phyloP scores from a whole-genome alignment of 1,284 basidiomycete genomes.

The Stereum hirsutum region DNA sequence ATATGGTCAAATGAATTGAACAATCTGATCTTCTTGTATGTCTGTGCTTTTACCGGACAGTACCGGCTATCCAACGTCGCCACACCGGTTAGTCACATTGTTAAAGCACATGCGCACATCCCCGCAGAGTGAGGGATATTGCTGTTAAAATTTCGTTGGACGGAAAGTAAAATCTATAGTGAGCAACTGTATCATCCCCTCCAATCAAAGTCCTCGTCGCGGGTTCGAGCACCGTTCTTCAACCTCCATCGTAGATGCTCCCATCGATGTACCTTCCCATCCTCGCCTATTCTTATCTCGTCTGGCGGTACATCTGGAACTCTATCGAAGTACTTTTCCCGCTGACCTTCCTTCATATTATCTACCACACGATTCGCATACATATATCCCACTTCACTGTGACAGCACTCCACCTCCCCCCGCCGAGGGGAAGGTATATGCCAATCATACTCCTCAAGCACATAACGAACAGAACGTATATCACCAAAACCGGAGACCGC shows the following conservation, averaged over 20 bases:
- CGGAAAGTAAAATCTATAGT: too few species aligned
- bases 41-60: too few species aligned
- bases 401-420: background rate
- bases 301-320: background rate
- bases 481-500: background rate
- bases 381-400: background rate
- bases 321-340: background rate
- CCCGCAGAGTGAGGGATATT: too few species aligned
- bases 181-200: too few species aligned
- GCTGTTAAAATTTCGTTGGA: too few species aligned
- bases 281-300: background rate
- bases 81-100: too few species aligned
- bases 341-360: background rate
- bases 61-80: too few species aligned
- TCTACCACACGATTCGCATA: background rate
- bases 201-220: background rate
- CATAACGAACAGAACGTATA: background rate
- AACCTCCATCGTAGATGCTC: background rate
- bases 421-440: background rate
- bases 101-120: too few species aligned
- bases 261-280: background rate
- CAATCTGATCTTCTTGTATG: too few species aligned
- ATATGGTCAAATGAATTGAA: too few species aligned
- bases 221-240: background rate
- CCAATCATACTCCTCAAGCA: background rate